These are phyloP conservation scores for Globisporangium emineosum DNA, from an alignment of 352 stramenopile species.

Conservation along the genomic window DNA sequence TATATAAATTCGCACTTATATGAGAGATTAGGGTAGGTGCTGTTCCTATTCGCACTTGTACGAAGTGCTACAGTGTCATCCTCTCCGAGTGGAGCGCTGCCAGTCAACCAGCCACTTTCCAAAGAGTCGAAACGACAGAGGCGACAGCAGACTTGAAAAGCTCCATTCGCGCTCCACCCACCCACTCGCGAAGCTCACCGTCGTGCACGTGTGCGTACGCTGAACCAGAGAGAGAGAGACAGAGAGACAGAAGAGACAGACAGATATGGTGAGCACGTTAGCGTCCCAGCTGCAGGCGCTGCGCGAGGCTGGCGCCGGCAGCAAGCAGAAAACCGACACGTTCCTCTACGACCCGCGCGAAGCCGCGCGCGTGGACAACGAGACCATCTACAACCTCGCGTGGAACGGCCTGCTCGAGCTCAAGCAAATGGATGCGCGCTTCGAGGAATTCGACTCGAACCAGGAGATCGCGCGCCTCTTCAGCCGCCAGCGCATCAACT, in stretches of 20 bases:
- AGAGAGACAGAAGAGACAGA: background rate
- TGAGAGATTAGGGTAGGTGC: too few relatives aligned
- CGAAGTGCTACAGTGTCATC: too few relatives aligned
- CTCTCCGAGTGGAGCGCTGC: constrained; percentile 2
- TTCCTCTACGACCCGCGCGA: constrained; percentile 86
- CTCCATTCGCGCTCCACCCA: constrained; percentile 16
- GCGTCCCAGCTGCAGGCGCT: constrained; percentile 80
- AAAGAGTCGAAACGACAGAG: constrained; percentile 17
- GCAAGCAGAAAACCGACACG: constrained; percentile 77
- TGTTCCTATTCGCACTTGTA: background rate
- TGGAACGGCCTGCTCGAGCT: constrained; percentile 82
- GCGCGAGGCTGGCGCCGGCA: constrained; percentile 68
- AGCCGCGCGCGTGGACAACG: constrained; percentile 75
- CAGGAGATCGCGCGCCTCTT: constrained; percentile 57
- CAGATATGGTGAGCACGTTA: constrained; percentile 60
- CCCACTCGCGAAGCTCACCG: background rate
- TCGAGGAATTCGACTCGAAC: constrained; percentile 65
- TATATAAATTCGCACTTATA: too few relatives aligned
- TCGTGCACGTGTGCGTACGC: background rate
- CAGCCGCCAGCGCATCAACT: constrained; percentile 70
- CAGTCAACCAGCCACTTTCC: constrained; percentile 5
- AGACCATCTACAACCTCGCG: constrained; percentile 83
- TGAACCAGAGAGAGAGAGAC: background rate
- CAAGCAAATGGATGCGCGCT: constrained; percentile 67
- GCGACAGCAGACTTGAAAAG: constrained; percentile 5